These are phyloP conservation scores for Tulasnella sp. DNA, from an alignment of 768 basidiomycete genomes.

Conservation along the genomic window DNA sequence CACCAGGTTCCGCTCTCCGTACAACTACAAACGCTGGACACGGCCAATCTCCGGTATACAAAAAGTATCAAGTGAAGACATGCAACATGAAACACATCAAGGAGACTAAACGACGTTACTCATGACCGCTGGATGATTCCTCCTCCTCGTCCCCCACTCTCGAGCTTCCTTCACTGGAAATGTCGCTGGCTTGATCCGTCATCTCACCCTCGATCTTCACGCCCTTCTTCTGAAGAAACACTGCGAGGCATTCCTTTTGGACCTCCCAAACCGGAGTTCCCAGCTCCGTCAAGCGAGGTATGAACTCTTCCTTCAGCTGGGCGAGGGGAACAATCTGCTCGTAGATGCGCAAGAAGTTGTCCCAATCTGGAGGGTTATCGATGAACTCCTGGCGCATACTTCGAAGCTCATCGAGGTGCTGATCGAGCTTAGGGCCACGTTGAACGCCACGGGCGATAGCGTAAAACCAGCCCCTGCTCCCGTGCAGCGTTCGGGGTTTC, in stretches of 20 bases:
- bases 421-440: background rate
- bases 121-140: too few species aligned
- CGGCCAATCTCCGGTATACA: too few species aligned
- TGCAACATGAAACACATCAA: too few species aligned
- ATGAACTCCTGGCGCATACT: background rate
- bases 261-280: constrained; percentile 3
- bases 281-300: background rate
- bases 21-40: too few species aligned
- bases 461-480: background rate
- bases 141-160: background rate
- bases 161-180: background rate
- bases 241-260: background rate
- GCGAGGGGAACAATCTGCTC: background rate
- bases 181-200: background rate
- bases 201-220: background rate
- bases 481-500: background rate
- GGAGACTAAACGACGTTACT: too few species aligned
- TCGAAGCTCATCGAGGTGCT: background rate
- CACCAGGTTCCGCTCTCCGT: too few species aligned
- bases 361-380: background rate
- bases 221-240: background rate
- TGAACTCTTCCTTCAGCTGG: background rate
- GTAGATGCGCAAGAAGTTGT: background rate
- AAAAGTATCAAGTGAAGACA: too few species aligned
- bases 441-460: background rate